Base-by-base conservation (phyloP, 495 filamentous ascomycete species). In the Ascobolus immersus region DNA sequence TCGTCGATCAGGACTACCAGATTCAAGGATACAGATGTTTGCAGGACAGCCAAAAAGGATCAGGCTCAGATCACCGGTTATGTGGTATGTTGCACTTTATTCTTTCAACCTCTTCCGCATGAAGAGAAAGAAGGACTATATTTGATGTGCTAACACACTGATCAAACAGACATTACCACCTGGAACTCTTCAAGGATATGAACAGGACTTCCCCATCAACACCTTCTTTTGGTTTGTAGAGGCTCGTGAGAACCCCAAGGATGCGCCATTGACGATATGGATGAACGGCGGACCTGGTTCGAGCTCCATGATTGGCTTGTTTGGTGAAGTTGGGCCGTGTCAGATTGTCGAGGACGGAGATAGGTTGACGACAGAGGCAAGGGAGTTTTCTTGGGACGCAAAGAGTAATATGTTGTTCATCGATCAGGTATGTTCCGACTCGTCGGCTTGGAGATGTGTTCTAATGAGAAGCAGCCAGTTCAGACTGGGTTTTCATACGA, bases 221-320 rank as follows among this genome's bases (percentile, higher is more conserved):
- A 74, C 63, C n/a, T 77, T 74, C 43, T 77, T 77, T 52, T 77
- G 72, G 73, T 79, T 74, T 43, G 63, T 79, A 38, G 71, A 67
- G 40, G 65, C 68, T 0, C 56, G 69, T 20, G 56, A 67, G 19
- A 60, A 66, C 29, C 60, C 67, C 0, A 41, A 56, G 32, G 64
- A 65, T 23, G 60, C 63, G 3, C 63, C 65, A 15, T 52, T 75
- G 18, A 67, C 68, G 2, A 66, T 77, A 46, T 77, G 68, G 69
- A 55, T 76, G 43, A 72, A 71, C 53, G 71, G 71, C 39, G 70
- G 70, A 7, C 67, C 70, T 8, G 70, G 60, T 29, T 51, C 57
- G 28, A 59, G 70, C 39, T 76, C 69, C 10, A 56, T 75, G 52
- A 66, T 75, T 36, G 75, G 74, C 4, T 51, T 81, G 28, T 77